Base-by-base conservation (phyloP, 1,284 basidiomycete genomes). In the Apiotrichum laibachii region DNA sequence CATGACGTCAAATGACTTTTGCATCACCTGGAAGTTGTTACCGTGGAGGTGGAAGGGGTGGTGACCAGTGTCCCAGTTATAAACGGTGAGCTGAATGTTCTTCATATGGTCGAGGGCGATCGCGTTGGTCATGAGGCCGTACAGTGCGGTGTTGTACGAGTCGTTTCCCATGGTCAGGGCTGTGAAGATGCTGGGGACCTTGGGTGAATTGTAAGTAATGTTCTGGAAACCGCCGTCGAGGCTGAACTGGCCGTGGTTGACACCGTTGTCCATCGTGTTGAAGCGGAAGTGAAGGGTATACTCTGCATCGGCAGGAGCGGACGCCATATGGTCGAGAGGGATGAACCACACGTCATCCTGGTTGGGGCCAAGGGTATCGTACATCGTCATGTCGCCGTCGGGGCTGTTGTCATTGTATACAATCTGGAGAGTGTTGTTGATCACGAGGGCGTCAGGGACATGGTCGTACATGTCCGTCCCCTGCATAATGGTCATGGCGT, bases 401-500 rank as follows among this genome's bases (percentile, higher is more conserved):
- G 67, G 21, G 49, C 68, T 65, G 57, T 57, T 44, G 0, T 80
- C 61, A 74, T 87, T 85, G 79, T 87, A 92, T 22, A 85, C 86
- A 71, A 88, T 80, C 50, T 82, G 79, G 5, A 91, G 82, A 7
- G 92, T 94, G 67, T 87, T 79, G 77, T 95, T 95, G 5, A 88
- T 82, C 61, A 87, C 82, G 31, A 96, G 82, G 7, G 79, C 78
- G 39, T 82, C 79, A 1, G 92, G 91, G 18, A 93, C 81, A 0
- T 69, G 80, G 74, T 95, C 92, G 76, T 94, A 95, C 82, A 81
- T 82, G 64, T 80, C 80, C 13, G 71, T 66, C 60, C 92, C 90
- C 84, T 97, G 90, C 81, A 92, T 90, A 26, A 89, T 88, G 71
- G 93, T 91, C 62, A 99, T 85, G 46, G 84, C 85, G 85, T 88